Conservation (phyloP, 371 early-diverging fungal species). For the Choanephora cucurbitarum region DNA sequence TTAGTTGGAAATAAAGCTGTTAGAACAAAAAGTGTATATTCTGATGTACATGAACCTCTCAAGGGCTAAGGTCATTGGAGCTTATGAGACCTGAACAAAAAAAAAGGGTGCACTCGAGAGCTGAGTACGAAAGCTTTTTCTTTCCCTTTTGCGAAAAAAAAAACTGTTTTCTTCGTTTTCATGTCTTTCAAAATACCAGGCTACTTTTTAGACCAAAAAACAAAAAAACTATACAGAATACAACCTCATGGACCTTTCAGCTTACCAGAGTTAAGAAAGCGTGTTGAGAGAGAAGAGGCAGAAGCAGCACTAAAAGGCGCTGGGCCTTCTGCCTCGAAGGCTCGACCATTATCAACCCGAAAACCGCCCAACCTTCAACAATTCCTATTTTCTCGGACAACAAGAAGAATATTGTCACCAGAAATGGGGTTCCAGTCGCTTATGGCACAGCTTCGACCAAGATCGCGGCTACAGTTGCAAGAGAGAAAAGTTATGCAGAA, state of each 20-base stretch:
- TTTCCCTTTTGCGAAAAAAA: not conserved
- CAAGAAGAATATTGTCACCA: not conserved
- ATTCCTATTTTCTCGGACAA: constrained; percentile 11
- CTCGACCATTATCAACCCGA: not conserved
- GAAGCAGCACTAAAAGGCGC: constrained; percentile 12
- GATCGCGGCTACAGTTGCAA: constrained; percentile 3
- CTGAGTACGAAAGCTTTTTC: too few relatives aligned
- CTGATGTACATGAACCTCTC: too few relatives aligned
- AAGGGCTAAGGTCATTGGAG: too few relatives aligned
- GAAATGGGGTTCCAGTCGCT: not conserved
- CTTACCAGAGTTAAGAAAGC: constrained; percentile 22
- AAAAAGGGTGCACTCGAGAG: too few relatives aligned
- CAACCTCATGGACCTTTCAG: constrained; percentile 26
- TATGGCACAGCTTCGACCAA: not conserved
- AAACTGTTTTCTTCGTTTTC: not conserved
- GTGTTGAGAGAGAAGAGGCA: constrained; percentile 15
- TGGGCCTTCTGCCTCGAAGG: not conserved
- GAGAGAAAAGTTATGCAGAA: constrained; percentile 6
- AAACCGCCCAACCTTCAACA: constrained; percentile 11
- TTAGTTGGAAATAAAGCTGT: too few relatives aligned
- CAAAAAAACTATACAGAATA: constrained; percentile 24
- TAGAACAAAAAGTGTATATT: too few relatives aligned
- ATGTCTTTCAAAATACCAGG: constrained; percentile 34
- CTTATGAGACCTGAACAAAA: too few relatives aligned
- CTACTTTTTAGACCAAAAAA: constrained; percentile 25